Percentiles rank a stretch among this genome's conserved stretches.
phyloP scores from a whole-genome alignment of 108 stramenopile genomes.

The Ochromonas danica region DNA sequence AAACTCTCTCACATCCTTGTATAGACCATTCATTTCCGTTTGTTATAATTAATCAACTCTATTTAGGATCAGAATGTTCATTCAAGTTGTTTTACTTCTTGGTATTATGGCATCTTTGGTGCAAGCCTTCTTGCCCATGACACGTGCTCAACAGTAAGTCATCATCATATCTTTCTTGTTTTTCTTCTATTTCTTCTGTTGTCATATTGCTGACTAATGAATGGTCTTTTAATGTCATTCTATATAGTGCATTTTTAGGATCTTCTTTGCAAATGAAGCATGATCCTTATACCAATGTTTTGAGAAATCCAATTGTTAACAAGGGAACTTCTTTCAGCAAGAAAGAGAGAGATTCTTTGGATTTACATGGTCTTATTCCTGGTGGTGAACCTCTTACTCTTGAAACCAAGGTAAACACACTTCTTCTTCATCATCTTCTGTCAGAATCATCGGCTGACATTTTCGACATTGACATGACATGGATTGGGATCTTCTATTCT shows the following conservation, averaged over 20 bases:
- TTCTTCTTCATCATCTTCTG: constrained; percentile 57
- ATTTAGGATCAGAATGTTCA: too few relatives aligned
- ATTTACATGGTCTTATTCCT: constrained; percentile 52
- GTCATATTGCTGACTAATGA: too few relatives aligned
- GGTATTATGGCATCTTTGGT: too few relatives aligned
- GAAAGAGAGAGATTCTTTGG: constrained; percentile 33
- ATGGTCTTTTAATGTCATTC: too few relatives aligned
- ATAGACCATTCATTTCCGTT: too few relatives aligned
- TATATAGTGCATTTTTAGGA: neutral
- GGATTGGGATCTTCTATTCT: constrained; percentile 57
- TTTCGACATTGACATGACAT: constrained; percentile 68
- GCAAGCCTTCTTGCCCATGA: too few relatives aligned
- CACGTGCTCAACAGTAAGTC: too few relatives aligned
- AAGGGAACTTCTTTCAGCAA: constrained; percentile 41
- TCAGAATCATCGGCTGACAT: constrained; percentile 74
- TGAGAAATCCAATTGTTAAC: constrained; percentile 34
- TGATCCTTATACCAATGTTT: neutral
- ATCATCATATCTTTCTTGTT: too few relatives aligned
- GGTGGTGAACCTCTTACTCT: constrained; percentile 46
- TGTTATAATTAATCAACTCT: too few relatives aligned
- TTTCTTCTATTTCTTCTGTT: too few relatives aligned
- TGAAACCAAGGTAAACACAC: constrained; percentile 57
- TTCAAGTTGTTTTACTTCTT: too few relatives aligned
- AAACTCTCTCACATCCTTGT: too few relatives aligned
- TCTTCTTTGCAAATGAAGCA: neutral